Conservation (phyloP, 805 yeast species). For the Alloascoidea africana region DNA sequence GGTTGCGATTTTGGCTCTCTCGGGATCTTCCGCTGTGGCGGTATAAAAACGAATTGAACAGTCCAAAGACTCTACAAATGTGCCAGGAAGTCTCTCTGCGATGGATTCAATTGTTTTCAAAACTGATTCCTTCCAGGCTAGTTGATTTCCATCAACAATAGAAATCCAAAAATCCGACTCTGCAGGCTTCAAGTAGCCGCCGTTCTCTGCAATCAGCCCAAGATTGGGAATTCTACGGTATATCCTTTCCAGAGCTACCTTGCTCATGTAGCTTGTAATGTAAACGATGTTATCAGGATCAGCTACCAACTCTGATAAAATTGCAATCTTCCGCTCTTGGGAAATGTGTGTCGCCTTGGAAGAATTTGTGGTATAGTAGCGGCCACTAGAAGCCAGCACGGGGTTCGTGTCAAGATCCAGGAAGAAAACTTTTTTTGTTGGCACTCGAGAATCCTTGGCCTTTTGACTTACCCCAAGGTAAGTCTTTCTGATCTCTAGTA, state of each 20-base stretch:
- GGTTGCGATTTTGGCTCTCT: slow-evolving; percentile 49
- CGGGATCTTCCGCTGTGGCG: slow-evolving; percentile 45
- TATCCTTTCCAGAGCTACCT: slow-evolving; percentile 48
- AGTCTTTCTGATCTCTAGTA: slow-evolving; percentile 19
- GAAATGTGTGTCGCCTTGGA: slow-evolving; percentile 34
- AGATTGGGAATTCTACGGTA: slow-evolving; percentile 53
- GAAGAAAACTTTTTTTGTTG: slow-evolving; percentile 30
- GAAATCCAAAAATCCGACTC: slow-evolving; percentile 39
- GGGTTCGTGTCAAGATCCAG: slow-evolving; percentile 33
- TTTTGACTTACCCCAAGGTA: slow-evolving; percentile 13
- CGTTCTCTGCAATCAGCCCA: slow-evolving; percentile 85
- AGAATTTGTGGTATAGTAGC: slow-evolving; percentile 12
- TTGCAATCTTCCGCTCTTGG: slow-evolving; percentile 39
- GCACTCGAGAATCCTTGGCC: slow-evolving; percentile 10
- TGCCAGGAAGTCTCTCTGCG: slow-evolving; percentile 69
- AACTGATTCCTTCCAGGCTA: slow-evolving; percentile 28
- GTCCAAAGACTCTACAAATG: slow-evolving; percentile 57
- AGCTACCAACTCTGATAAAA: slow-evolving; percentile 40
- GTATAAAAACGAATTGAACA: slow-evolving; percentile 67
- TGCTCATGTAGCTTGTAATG: slow-evolving; percentile 49
- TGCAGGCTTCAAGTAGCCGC: slow-evolving; percentile 47
- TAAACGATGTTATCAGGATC: slow-evolving; percentile 56
- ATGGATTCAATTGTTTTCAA: slow-evolving; percentile 38
- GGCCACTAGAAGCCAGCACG: slow-evolving; percentile 15
- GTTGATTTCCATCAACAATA: slow-evolving; percentile 36